Evolutionary conservation across 2,329 filamentous ascomycete genomes (phyloP), one percentile per base, ranked within the genome.

Genomic region (Penicillium palitans): DNA sequence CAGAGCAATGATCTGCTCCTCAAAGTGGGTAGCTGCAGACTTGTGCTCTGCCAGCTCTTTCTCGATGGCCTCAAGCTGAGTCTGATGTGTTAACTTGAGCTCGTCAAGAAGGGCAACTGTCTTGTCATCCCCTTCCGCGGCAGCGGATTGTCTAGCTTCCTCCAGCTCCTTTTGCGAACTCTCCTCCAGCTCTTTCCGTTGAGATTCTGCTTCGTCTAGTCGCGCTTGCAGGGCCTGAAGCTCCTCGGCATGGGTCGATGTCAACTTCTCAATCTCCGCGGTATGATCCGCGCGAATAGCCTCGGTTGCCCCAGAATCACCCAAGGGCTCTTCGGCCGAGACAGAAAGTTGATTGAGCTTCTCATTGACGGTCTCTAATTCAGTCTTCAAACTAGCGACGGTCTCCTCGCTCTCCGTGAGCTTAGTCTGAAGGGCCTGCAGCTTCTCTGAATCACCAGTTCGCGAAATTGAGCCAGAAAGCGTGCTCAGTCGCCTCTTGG

Each of bases 401-500:
- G 68, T 76, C 37, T 68, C 66, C 44, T 76, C 73, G 41, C 71
- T 77, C 47, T 75, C 73, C 1, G 70, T 65, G 17, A 76, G 67
- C 65, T 76, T 73, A 17, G 55, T 62, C 55, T 75, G 71, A 6
- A 77, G 69, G 19, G 70, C 57, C 25, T 72, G 67, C 39, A 76
- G 46, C 60, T 76, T 76, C 53, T 71, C 69, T 0, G 69, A 61
- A 29, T 72, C 68, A 17, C 70, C 70, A 12, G 67, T 60, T n/a
- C 66, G 59, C 33, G 68, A 61, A n/a, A 68, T 64, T 8, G 70
- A 66, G 5, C 67, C 63, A 52, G 65, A 50, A 12, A 70, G 65
- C 0, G 74, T 74, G 66, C 75, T 78, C 56, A 76, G 58, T 35
- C 75, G 67, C 62, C 74, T 78, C 55, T 70, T 74, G 3, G 72